Evolutionary conservation across 805 yeast species (phyloP).

Genomic region (Myxozyma neotropica): DNA sequence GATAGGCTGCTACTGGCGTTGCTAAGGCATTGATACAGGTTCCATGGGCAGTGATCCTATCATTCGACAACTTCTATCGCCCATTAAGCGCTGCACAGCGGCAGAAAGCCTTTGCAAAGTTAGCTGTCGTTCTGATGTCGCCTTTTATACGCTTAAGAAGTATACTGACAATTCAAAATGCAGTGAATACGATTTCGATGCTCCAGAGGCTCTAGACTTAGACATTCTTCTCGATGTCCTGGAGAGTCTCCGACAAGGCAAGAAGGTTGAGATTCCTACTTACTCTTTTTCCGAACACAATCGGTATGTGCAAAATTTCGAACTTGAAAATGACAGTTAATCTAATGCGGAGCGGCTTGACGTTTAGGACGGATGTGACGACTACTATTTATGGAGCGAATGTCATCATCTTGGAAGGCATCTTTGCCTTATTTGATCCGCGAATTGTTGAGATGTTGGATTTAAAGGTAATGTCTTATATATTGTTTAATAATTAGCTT

Average conservation of each 20-base stretch:
- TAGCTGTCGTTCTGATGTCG: slow-evolving; percentile 10
- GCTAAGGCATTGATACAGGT: slow-evolving; percentile 50
- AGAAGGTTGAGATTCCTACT: slow-evolving; percentile 64
- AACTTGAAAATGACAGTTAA: not conserved
- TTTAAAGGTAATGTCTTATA: slow-evolving; percentile 58
- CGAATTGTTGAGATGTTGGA: slow-evolving; percentile 77
- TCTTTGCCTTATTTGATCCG: slow-evolving; percentile 75
- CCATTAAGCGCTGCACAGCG: slow-evolving; percentile 69
- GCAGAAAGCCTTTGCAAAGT: slow-evolving; percentile 57
- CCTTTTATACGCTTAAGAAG: too few relatives aligned
- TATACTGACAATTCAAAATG: too few relatives aligned
- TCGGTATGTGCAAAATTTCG: slow-evolving; percentile 26
- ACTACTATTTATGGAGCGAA: slow-evolving; percentile 89
- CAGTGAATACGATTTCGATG: slow-evolving; percentile 81
- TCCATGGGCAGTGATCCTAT: slow-evolving; percentile 91
- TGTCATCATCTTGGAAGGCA: slow-evolving; percentile 89
- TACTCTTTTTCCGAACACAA: slow-evolving; percentile 66
- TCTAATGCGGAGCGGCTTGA: too few relatives aligned
- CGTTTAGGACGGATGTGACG: slow-evolving; percentile 59
- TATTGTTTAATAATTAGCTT: too few relatives aligned
- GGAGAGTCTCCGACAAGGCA: slow-evolving; percentile 67
- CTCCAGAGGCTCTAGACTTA: slow-evolving; percentile 80
- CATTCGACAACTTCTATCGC: slow-evolving; percentile 88
- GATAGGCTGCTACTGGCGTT: not conserved
- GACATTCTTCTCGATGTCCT: slow-evolving; percentile 70